Evolutionary conservation across 2,329 filamentous ascomycete species (phyloP).

Genomic region (Orbilia oligospora): DNA sequence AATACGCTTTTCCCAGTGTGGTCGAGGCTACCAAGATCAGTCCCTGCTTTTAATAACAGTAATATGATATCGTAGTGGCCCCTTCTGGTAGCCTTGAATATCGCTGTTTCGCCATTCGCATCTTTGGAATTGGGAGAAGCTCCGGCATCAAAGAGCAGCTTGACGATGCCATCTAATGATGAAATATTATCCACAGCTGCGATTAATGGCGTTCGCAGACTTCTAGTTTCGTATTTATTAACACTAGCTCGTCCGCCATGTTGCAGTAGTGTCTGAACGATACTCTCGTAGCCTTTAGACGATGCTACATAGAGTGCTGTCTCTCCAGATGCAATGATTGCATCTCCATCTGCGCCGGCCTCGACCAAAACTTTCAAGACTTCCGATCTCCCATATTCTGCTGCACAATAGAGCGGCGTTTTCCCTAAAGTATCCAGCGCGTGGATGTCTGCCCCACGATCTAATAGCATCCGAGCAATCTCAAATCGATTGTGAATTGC

Average conservation of each 20-base stretch:
- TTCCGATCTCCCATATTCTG: constrained; percentile 8
- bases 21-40: constrained; percentile 15
- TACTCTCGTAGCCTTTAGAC: constrained; percentile 10
- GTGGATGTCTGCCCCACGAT: constrained; percentile 23
- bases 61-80: constrained; percentile 29
- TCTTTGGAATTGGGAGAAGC: constrained; percentile 28
- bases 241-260: constrained; percentile 13
- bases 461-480: constrained; percentile 13
- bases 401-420: constrained; percentile 25
- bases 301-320: constrained; percentile 28
- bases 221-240: constrained; percentile 6
- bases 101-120: constrained; percentile 9
- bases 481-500: constrained; percentile 4
- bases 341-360: constrained; percentile 34
- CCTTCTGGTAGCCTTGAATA: constrained; percentile 29
- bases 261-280: constrained; percentile 26
- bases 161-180: constrained; percentile 15
- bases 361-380: constrained; percentile 28
- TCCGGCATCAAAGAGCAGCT: constrained; percentile 37
- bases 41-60: constrained; percentile 12
- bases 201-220: constrained; percentile 25
- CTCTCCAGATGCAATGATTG: constrained; percentile 9
- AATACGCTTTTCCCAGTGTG: not conserved
- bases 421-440: not conserved
- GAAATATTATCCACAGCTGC: constrained; percentile 6